These are phyloP conservation scores for Stereocaulon alpinum DNA, from an alignment of 495 filamentous ascomycete genomes.

Conservation along the genomic window DNA sequence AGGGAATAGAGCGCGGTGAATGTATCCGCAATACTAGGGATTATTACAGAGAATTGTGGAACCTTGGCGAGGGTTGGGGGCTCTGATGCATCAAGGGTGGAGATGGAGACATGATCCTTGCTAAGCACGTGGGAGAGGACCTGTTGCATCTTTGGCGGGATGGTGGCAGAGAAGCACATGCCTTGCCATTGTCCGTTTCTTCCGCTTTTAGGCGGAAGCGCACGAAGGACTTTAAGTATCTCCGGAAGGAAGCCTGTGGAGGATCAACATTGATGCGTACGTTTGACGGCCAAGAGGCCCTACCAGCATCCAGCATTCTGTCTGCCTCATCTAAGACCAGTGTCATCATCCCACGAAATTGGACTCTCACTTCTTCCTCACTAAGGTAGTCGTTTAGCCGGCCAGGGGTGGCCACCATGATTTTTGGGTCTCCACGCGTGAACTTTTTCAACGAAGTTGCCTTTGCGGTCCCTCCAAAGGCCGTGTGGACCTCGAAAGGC, in stretches of 20 bases:
- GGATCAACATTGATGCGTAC: neutral
- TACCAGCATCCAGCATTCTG: slow-evolving; percentile 46
- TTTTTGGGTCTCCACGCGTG: slow-evolving; percentile 38
- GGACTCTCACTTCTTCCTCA: slow-evolving; percentile 33
- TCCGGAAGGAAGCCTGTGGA: slow-evolving; percentile 38
- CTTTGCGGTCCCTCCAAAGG: slow-evolving; percentile 43
- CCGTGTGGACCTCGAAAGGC: slow-evolving; percentile 40
- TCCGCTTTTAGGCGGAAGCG: slow-evolving; percentile 44
- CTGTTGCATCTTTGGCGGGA: slow-evolving; percentile 51
- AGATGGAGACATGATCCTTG: slow-evolving; percentile 47
- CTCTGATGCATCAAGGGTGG: slow-evolving; percentile 52
- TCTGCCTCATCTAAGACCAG: slow-evolving; percentile 60
- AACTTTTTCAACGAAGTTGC: slow-evolving; percentile 37
- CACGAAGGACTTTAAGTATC: slow-evolving; percentile 46
- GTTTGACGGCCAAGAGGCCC: neutral
- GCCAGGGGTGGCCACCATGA: slow-evolving; percentile 55
- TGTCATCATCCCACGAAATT: slow-evolving; percentile 43
- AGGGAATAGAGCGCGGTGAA: slow-evolving; percentile 42
- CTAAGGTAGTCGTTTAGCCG: slow-evolving; percentile 52
- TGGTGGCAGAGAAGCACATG: slow-evolving; percentile 65
- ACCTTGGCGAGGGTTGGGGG: slow-evolving; percentile 50
- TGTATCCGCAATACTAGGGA: slow-evolving; percentile 43
- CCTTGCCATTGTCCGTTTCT: slow-evolving; percentile 44
- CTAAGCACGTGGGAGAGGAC: slow-evolving; percentile 48
- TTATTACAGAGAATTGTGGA: slow-evolving; percentile 47